phyloP scores from a whole-genome alignment of 495 filamentous ascomycete species.

The Elaphomyces granulatus region DNA sequence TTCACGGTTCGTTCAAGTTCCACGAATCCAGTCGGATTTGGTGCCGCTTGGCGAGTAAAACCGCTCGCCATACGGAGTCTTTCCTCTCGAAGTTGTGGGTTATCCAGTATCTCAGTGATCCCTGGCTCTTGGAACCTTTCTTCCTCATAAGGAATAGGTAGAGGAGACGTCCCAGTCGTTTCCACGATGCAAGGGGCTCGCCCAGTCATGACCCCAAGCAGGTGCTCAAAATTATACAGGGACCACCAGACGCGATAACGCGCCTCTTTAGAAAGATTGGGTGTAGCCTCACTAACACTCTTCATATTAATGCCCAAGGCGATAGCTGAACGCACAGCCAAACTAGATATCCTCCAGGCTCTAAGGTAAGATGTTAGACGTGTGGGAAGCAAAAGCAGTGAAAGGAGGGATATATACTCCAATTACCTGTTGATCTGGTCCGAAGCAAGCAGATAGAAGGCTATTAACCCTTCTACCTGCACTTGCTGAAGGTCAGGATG shows the following conservation, averaged over 20 bases:
- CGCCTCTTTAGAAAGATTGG: conserved; percentile 43
- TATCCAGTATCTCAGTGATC: conserved; percentile 20
- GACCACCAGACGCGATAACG: conserved; percentile 55
- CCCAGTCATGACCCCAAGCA: conserved; percentile 50
- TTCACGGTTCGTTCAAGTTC: too few species aligned
- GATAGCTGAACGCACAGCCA: conserved; percentile 46
- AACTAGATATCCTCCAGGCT: conserved; percentile 47
- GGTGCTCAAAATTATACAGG: conserved; percentile 45
- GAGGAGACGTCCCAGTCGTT: conserved; percentile 43
- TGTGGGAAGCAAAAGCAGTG: not conserved
- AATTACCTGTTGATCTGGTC: conserved; percentile 50
- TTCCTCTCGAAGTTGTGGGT: conserved; percentile 22
- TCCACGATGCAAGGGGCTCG: conserved; percentile 46
- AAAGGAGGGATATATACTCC: not conserved
- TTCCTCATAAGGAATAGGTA: conserved; percentile 45
- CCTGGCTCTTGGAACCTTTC: conserved; percentile 26
- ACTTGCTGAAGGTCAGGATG: conserved; percentile 50
- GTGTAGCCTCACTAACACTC: conserved; percentile 36
- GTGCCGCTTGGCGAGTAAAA: conserved; percentile 25
- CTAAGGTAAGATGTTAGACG: conserved; percentile 23
- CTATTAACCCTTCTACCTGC: conserved; percentile 43
- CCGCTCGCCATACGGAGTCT: conserved; percentile 26
- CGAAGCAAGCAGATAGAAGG: conserved; percentile 46
- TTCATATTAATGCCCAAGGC: conserved; percentile 51
- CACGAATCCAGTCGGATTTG: conserved; percentile 21